Evolutionary conservation across 371 early-diverging fungal genomes (phyloP), one percentile per base, ranked within the genome.

Genomic region (Mortierella sp.): DNA sequence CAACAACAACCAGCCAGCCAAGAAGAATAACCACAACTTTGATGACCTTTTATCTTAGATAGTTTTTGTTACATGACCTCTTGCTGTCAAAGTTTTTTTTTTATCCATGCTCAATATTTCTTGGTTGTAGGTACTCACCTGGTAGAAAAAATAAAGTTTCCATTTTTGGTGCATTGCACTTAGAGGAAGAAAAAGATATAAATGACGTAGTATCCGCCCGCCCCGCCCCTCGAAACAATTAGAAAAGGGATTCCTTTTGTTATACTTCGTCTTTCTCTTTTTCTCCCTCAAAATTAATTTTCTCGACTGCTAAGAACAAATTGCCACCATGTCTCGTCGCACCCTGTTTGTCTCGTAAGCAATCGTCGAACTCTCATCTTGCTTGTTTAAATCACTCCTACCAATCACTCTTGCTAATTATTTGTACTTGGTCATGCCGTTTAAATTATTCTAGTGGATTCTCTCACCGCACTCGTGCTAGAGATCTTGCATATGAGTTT

Each of bases 401-500:
- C 20, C 49, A 47, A 47, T 47, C 20, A 47, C 43, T 9, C 43
- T 1, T 14, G 43, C 43, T 40, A n/a, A 51, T 51, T 20, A 1
- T 6, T 18, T 39, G 35, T 39, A 2, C 30, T 1, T 16, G 37
- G 37, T n/a, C 24, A 22, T 57, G 22, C n/a, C 39, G 22, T 11
- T 26, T 37, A 51, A 5, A 45, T 28, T 57, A 35, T 9, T 30
- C 52, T 54, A 91, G 93, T 59, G 94, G 94, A n/a, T 90, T 95
- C 85, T 85, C 88, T 57, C 68, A 88, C 30, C 87, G 89, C 62
- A 92, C 90, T 62, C 88, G 94, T 32, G 95, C 95, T 18, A 87
- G 89, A 79, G 93, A 94, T 79, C 88, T 95, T 28, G 94, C 94
- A 30, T 93, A 94, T 83, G 95, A 94, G 67, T 95, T 95, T 84